Conservation (phyloP, 495 filamentous ascomycete species). For the Tuber calosporum region DNA sequence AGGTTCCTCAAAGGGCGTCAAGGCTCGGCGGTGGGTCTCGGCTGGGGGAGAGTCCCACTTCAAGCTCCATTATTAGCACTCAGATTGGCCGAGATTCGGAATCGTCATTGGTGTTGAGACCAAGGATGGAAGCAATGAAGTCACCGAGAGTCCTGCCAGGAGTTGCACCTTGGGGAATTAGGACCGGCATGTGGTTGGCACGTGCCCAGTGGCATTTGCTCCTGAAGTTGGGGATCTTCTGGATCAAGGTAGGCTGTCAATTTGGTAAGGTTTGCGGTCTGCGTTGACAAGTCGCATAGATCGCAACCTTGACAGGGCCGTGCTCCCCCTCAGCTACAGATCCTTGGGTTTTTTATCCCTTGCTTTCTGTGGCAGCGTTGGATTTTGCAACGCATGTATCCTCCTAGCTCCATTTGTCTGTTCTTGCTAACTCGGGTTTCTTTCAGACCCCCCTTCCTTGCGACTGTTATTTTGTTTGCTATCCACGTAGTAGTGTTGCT, state of each 20-base stretch:
- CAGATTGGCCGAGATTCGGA: slow-evolving; percentile 30
- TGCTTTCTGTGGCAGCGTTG: slow-evolving; percentile 54
- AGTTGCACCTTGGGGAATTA: slow-evolving; percentile 25
- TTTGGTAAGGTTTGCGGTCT: not conserved
- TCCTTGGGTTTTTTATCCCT: slow-evolving; percentile 55
- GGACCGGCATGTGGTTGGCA: slow-evolving; percentile 23
- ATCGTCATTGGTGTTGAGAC: slow-evolving; percentile 55
- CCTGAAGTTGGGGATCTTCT: slow-evolving; percentile 49
- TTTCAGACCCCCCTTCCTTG: not conserved
- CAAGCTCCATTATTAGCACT: slow-evolving; percentile 44
- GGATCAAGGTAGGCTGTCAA: slow-evolving; percentile 48
- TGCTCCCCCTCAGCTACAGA: slow-evolving; percentile 58
- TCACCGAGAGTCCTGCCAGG: slow-evolving; percentile 44
- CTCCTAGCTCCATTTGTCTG: not conserved
- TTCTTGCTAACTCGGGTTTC: not conserved
- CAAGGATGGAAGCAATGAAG: slow-evolving; percentile 43
- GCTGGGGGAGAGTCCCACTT: slow-evolving; percentile 24
- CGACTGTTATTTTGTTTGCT: not conserved
- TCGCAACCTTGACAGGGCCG: slow-evolving; percentile 48
- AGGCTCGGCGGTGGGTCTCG: slow-evolving; percentile 43
- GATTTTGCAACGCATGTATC: slow-evolving; percentile 42
- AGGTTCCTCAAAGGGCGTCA: slow-evolving; percentile 22
- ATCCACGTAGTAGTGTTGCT: slow-evolving; percentile 23
- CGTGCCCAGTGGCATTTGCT: slow-evolving; percentile 38
- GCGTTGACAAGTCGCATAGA: not conserved